Percentiles rank a stretch among this genome's conserved stretches.
Evolutionary conservation across 2,329 filamentous ascomycete genomes (phyloP).

Genomic region (Paramyrothecium sp.): DNA sequence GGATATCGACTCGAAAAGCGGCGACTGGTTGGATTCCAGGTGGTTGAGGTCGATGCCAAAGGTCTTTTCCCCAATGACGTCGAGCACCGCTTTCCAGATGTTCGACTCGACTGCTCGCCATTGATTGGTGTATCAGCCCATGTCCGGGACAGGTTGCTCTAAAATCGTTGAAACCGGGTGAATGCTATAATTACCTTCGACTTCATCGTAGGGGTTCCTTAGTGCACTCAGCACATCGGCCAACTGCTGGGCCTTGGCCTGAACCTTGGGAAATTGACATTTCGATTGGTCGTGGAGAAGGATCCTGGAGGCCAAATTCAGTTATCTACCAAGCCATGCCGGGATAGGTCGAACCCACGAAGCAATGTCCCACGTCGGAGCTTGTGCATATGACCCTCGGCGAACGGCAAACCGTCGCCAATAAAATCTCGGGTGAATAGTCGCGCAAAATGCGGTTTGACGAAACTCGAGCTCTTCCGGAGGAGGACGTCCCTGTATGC

Average conservation of each 20-base stretch:
- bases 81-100: too few relatives aligned
- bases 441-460: conserved; percentile 22
- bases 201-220: too few relatives aligned
- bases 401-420: conserved; percentile 30
- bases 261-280: conserved; percentile 26
- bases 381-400: conserved; percentile 32
- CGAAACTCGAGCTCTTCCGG: conserved; percentile 21
- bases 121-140: too few relatives aligned
- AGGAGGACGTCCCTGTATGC: conserved; percentile 23
- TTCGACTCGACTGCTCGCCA: conserved; percentile 19
- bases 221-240: conserved; percentile 13
- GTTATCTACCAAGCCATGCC: neutral
- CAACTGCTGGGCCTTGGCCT: conserved; percentile 30
- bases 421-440: too few relatives aligned
- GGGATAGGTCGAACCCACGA: conserved; percentile 12
- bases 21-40: conserved; percentile 22
- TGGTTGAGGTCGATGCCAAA: conserved; percentile 32
- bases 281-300: conserved; percentile 29
- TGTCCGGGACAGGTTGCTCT: too few relatives aligned
- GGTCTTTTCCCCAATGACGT: too few relatives aligned
- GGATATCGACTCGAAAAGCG: conserved; percentile 17
- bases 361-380: conserved; percentile 30
- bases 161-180: too few relatives aligned
- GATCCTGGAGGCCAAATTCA: conserved; percentile 12
- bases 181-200: too few relatives aligned